A percentile compares a stretch with the other conserved stretches of the same genome.
phyloP scores from a whole-genome alignment of 495 filamentous ascomycete genomes.

The Penicillium steckii region DNA sequence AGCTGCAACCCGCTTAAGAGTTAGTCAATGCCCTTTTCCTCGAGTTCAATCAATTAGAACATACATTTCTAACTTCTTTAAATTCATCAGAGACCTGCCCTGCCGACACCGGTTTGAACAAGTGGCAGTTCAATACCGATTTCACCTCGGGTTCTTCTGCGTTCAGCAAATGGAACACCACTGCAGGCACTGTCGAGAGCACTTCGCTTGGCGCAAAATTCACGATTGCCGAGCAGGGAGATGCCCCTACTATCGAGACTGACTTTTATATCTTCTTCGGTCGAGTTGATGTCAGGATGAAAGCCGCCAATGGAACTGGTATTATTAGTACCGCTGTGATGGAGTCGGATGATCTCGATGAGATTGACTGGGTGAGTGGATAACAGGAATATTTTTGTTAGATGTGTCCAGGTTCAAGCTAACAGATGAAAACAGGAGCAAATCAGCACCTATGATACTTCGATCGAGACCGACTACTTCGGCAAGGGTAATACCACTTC shows the following conservation, averaged over 20 bases:
- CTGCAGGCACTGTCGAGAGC: constrained; percentile 51
- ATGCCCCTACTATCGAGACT: constrained; percentile 73
- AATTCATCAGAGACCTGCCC: constrained; percentile 52
- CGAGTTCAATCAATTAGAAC: not conserved
- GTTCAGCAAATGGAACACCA: constrained; percentile 59
- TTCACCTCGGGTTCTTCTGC: constrained; percentile 57
- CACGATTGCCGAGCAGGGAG: constrained; percentile 65
- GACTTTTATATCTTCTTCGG: constrained; percentile 84
- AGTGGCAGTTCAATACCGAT: constrained; percentile 56
- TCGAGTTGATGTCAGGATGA: constrained; percentile 67
- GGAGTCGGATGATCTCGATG: constrained; percentile 86
- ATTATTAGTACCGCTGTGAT: constrained; percentile 80
- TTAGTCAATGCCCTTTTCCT: constrained; percentile 6
- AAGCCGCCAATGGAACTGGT: constrained; percentile 70
- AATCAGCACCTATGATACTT: constrained; percentile 58
- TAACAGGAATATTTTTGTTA: too few species aligned
- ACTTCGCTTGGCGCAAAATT: constrained; percentile 62
- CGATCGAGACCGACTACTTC: constrained; percentile 91
- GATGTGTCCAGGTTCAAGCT: too few species aligned
- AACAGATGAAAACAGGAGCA: constrained; percentile 30
- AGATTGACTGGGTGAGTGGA: constrained; percentile 83
- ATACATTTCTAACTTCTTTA: constrained; percentile 3
- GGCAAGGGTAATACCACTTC: constrained; percentile 79
- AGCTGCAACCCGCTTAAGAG: constrained; percentile 67
- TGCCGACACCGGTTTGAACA: constrained; percentile 61